Conservation (phyloP, 352 stramenopile genomes). For the Globisporangium middletonii region DNA sequence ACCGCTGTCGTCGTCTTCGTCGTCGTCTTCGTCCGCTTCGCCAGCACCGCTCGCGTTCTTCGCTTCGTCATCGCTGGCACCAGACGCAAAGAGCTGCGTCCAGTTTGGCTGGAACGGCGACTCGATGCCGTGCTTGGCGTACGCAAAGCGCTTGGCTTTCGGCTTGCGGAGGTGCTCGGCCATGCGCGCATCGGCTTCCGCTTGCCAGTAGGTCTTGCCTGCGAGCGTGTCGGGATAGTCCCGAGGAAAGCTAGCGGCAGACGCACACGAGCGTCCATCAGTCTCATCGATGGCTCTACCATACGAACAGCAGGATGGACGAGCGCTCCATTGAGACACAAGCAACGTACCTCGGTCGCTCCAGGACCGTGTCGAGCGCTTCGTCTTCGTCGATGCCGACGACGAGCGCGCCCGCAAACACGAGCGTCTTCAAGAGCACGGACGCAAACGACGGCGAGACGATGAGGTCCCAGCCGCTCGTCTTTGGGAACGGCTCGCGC, state of each 20-base stretch:
- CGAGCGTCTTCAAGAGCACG: conserved; percentile 49
- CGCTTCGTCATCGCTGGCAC: neutral
- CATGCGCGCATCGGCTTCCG: conserved; percentile 14
- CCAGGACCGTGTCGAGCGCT: conserved; percentile 46
- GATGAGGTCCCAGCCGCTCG: conserved; percentile 68
- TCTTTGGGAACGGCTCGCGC: conserved; percentile 28
- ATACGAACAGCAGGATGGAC: neutral
- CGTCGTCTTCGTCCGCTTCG: conserved; percentile 4
- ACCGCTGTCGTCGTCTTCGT: conserved; percentile 8
- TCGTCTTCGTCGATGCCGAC: conserved; percentile 68
- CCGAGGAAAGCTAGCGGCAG: conserved; percentile 49
- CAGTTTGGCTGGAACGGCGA: conserved; percentile 64
- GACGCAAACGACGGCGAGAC: conserved; percentile 32
- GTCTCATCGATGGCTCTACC: neutral
- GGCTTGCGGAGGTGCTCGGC: conserved; percentile 40
- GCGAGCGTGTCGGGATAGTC: conserved; percentile 71
- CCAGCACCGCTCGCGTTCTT: neutral
- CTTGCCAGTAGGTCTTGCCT: conserved; percentile 51
- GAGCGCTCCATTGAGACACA: neutral
- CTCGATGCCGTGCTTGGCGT: conserved; percentile 45
- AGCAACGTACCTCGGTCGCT: conserved; percentile 29
- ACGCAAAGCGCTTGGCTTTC: conserved; percentile 64
- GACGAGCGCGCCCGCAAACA: conserved; percentile 61
- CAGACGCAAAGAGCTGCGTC: conserved; percentile 32
- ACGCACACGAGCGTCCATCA: conserved; percentile 4